Conservation (phyloP, 306 rosid species). For the Glycine tomentella region DNA sequence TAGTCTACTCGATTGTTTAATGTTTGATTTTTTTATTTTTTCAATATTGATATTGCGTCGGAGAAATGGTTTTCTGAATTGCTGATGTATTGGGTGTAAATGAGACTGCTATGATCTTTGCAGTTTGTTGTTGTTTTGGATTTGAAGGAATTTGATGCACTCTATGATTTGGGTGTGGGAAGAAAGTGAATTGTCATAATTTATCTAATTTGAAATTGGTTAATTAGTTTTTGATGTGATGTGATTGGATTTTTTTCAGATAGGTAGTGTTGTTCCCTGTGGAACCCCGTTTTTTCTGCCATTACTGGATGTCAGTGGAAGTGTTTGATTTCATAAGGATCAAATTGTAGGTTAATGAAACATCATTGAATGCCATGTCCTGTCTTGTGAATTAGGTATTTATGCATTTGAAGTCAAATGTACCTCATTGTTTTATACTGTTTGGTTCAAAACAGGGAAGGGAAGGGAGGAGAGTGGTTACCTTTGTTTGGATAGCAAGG, state of each 20-base stretch:
- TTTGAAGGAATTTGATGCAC: background rate
- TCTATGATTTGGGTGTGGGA: background rate
- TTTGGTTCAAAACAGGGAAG: background rate
- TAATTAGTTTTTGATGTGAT: background rate
- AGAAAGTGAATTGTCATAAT: background rate
- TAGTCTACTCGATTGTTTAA: background rate
- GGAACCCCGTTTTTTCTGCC: background rate
- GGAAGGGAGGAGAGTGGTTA: background rate
- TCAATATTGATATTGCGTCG: background rate
- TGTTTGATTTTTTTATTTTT: background rate
- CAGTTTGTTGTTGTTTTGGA: background rate
- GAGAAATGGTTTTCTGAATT: background rate
- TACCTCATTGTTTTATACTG: background rate
- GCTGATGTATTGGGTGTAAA: background rate
- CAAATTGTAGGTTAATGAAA: background rate
- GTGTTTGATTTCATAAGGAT: background rate
- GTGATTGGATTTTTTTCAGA: background rate
- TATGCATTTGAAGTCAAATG: background rate
- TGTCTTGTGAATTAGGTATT: background rate
- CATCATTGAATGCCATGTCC: background rate
- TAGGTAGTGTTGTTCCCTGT: background rate
- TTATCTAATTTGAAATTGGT: background rate
- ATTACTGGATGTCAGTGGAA: background rate
- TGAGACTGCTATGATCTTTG: background rate
- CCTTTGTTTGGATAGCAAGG: background rate